A percentile compares a stretch with the other conserved stretches of the same genome.
Conservation (phyloP, 768 basidiomycete genomes). For the Paxillus rubicundulus region DNA sequence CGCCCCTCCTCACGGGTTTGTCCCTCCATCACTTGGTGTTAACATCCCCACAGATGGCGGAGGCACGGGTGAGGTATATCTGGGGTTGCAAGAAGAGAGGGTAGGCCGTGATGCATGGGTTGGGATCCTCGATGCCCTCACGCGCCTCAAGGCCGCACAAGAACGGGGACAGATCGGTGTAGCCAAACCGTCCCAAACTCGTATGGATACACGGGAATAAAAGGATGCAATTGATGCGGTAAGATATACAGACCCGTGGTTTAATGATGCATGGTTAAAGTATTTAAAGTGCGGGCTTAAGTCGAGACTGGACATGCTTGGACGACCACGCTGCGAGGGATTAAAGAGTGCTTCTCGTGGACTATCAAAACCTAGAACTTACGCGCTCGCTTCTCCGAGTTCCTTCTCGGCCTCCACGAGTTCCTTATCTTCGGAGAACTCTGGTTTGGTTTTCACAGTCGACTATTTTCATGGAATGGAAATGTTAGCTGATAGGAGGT, state of each 20-base stretch:
- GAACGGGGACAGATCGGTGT: constrained; percentile 19
- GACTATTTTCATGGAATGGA: constrained; percentile 20
- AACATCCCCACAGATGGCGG: constrained; percentile 50
- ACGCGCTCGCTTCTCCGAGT: constrained; percentile 51
- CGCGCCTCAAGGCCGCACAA: constrained; percentile 52
- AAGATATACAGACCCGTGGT: constrained; percentile 20
- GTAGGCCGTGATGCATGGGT: constrained; percentile 77
- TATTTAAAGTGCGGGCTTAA: constrained; percentile 19
- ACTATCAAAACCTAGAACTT: constrained; percentile 17
- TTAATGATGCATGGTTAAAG: constrained; percentile 20
- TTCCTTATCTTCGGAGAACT: constrained; percentile 35
- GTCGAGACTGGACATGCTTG: constrained; percentile 13
- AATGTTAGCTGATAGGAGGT: constrained; percentile 3
- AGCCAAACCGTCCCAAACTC: constrained; percentile 10
- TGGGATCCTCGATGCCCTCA: constrained; percentile 66
- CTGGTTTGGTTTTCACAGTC: constrained; percentile 25
- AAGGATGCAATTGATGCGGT: constrained; percentile 1
- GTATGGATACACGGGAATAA: constrained; percentile 21
- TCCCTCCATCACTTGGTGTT: constrained; percentile 78
- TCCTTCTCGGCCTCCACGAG: constrained; percentile 58
- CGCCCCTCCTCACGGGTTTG: constrained; percentile 67
- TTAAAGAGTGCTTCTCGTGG: constrained; percentile 5
- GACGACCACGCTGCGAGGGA: constrained; percentile 20
- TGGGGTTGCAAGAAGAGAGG: constrained; percentile 76
- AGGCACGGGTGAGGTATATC: constrained; percentile 36